These are phyloP conservation scores for Pichia scutulata DNA, from an alignment of 805 yeast species.

Conservation along the genomic window DNA sequence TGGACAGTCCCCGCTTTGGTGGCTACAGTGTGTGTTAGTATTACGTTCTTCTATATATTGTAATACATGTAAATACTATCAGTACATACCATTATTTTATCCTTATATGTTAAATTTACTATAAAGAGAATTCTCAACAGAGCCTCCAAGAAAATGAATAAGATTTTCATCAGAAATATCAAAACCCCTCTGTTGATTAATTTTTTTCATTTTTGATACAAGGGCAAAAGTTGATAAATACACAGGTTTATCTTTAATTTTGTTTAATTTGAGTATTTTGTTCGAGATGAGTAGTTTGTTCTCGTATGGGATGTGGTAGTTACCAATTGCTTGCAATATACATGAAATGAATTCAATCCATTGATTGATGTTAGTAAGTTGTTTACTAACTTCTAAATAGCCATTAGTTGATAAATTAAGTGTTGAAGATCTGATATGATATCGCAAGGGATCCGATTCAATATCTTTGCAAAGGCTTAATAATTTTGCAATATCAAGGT, in stretches of 20 bases:
- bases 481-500: constrained; percentile 26
- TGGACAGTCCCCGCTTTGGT: constrained; percentile 21
- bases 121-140: constrained; percentile 5
- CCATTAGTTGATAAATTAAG: constrained; percentile 15
- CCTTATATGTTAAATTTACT: not conserved
- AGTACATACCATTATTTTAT: not conserved
- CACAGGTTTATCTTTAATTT: constrained; percentile 10
- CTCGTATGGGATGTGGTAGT: constrained; percentile 7
- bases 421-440: constrained; percentile 34
- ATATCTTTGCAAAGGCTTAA: constrained; percentile 37
- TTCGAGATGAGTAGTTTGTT: constrained; percentile 13
- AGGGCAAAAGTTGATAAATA: constrained; percentile 6
- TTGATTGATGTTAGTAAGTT: constrained; percentile 8
- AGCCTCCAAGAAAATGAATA: constrained; percentile 13
- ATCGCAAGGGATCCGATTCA: constrained; percentile 39
- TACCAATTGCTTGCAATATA: constrained; percentile 20
- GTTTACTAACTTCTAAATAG: constrained; percentile 11
- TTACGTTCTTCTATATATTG: not conserved
- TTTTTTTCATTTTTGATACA: constrained; percentile 3
- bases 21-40: constrained; percentile 13
- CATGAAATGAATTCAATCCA: constrained; percentile 17
- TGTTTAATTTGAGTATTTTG: constrained; percentile 16
- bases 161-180: constrained; percentile 5
- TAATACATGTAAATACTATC: not conserved
- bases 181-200: constrained; percentile 2